A percentile compares a stretch with the other conserved stretches of the same genome.
Evolutionary conservation across 1,284 basidiomycete species (phyloP).

Genomic region (Leccinum subfulvum): DNA sequence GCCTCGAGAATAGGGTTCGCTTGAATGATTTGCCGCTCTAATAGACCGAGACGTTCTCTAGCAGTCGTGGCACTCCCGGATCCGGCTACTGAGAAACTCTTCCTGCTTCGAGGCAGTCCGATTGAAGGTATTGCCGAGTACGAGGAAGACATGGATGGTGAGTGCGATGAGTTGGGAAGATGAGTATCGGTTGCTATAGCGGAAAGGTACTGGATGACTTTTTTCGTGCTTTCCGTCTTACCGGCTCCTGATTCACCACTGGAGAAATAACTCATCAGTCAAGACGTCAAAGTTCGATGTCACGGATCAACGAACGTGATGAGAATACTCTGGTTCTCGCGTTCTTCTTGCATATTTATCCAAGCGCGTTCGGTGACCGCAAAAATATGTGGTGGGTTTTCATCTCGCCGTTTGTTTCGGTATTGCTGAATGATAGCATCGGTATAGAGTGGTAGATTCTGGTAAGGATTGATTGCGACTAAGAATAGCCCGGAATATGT

Average conservation of each 20-base stretch:
- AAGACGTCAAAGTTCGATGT: neutral
- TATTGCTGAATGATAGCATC: constrained; percentile 92
- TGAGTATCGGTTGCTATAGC: constrained; percentile 89
- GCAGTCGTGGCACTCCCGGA: constrained; percentile 49
- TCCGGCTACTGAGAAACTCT: constrained; percentile 45
- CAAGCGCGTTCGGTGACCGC: constrained; percentile 97
- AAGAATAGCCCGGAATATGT: constrained; percentile 96
- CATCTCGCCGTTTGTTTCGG: constrained; percentile 87
- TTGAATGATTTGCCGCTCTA: constrained; percentile 96
- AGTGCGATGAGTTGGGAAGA: constrained; percentile 58
- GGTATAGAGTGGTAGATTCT: constrained; percentile 89
- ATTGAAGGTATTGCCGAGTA: constrained; percentile 53
- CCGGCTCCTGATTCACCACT: constrained; percentile 99
- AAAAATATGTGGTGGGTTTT: constrained; percentile 97
- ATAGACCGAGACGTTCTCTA: constrained; percentile 76
- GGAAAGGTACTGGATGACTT: constrained; percentile 98
- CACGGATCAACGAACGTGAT: constrained; percentile 74
- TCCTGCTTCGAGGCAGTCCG: constrained; percentile 58
- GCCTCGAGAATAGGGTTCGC: constrained; percentile 98
- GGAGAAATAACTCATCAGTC: constrained; percentile 3
- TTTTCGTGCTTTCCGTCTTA: constrained; percentile 99
- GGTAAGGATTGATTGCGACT: constrained; percentile 98
- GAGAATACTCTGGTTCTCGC: constrained; percentile 96
- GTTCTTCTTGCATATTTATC: constrained; percentile 97
- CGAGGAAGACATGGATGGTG: constrained; percentile 46